Evolutionary conservation across 768 basidiomycete genomes (phyloP).

Genomic region (Cystoderma amianthinum): DNA sequence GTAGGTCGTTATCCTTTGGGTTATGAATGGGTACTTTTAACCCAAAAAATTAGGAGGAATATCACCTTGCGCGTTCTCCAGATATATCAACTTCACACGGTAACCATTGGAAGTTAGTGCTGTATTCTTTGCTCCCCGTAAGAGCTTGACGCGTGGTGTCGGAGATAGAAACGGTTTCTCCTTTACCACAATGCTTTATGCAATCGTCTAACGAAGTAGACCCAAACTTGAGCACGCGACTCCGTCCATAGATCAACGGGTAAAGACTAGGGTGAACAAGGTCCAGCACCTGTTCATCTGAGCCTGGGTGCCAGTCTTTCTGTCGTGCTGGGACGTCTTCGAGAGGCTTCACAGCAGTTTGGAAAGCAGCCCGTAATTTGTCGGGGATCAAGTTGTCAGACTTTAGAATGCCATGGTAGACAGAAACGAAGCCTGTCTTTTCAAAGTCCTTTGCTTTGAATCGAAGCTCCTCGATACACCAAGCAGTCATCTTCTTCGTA

Average conservation of each 20-base stretch:
- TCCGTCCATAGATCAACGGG: slow-evolving; percentile 10
- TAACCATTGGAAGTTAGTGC: slow-evolving; percentile 9
- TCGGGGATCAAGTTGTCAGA: slow-evolving; percentile 18
- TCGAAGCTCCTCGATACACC: slow-evolving; percentile 15
- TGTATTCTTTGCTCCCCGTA: slow-evolving; percentile 1
- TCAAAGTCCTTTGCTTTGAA: slow-evolving; percentile 9
- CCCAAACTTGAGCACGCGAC: background rate
- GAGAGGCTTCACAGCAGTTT: slow-evolving; percentile 12
- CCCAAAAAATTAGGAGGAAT: background rate
- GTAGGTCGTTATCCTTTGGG: slow-evolving; percentile 15
- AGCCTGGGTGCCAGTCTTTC: slow-evolving; percentile 36
- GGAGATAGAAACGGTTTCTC: slow-evolving; percentile 1
- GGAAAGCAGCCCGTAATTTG: slow-evolving; percentile 9
- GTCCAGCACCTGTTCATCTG: slow-evolving; percentile 30
- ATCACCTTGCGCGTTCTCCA: slow-evolving; percentile 10
- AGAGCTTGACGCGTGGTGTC: background rate
- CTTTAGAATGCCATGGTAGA: slow-evolving; percentile 10
- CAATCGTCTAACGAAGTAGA: slow-evolving; percentile 6
- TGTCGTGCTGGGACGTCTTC: slow-evolving; percentile 21
- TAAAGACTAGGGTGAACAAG: slow-evolving; percentile 33
- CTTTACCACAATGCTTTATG: slow-evolving; percentile 6
- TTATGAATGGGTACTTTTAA: background rate
- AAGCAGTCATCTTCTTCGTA: slow-evolving; percentile 10
- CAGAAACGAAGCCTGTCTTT: slow-evolving; percentile 5
- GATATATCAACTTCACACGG: slow-evolving; percentile 4